A percentile compares a stretch with the other conserved stretches of the same genome.
Evolutionary conservation across 257 asterid genomes (phyloP).

Genomic region (Asclepias syriaca): DNA sequence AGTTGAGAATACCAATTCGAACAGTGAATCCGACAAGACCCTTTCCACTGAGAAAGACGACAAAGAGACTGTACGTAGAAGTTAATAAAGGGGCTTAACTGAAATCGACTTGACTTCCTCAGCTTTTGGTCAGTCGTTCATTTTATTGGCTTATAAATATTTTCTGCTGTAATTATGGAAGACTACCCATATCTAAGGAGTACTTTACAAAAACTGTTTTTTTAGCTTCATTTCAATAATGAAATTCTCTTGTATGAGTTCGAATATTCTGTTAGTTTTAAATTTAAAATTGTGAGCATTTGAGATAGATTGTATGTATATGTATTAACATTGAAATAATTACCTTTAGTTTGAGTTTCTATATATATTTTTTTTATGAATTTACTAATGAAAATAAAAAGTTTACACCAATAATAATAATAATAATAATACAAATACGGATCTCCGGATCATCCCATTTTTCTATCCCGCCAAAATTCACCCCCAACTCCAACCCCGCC

Average conservation of each 20-base stretch:
- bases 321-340: too few species aligned
- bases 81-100: slow-evolving; percentile 10
- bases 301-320: too few species aligned
- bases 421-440: too few species aligned
- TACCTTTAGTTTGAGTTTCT: too few species aligned
- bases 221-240: not conserved
- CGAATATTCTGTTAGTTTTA: too few species aligned
- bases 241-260: too few species aligned
- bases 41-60: slow-evolving; percentile 1
- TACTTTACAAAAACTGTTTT: too few species aligned
- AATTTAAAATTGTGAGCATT: too few species aligned
- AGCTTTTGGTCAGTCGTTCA: not conserved
- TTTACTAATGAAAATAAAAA: too few species aligned
- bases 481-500: not conserved
- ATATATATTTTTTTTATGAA: too few species aligned
- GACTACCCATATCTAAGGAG: not conserved
- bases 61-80: slow-evolving; percentile 3
- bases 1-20: slow-evolving; percentile 22
- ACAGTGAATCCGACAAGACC: slow-evolving; percentile 12
- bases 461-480: slow-evolving; percentile 24
- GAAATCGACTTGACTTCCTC: slow-evolving; percentile 17
- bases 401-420: too few species aligned
- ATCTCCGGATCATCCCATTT: not conserved
- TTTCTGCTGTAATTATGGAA: not conserved
- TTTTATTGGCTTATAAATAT: not conserved